Evolutionary conservation across 2,329 filamentous ascomycete genomes (phyloP), one percentile per base, ranked within the genome.

Genomic region (Pyricularia pennisetigena): DNA sequence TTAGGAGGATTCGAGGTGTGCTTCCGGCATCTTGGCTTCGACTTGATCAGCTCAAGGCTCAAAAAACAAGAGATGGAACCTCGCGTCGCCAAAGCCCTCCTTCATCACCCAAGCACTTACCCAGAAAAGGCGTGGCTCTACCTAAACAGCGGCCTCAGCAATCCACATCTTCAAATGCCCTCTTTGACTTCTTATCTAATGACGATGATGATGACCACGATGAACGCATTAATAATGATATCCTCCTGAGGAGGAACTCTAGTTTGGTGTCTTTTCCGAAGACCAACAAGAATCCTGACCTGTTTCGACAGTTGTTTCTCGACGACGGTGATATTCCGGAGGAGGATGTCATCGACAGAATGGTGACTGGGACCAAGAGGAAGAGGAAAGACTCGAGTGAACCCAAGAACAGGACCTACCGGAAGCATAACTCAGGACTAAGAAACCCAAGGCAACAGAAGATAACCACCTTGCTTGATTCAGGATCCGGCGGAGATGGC

Each of bases 11-110:
- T 65, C 82, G 82, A 67, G 87, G 87, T 26, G 87, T 90, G 8
- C 80, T 90, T 63, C 88, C 88, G 57, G 88, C 88, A n/a, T 90
- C 88, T 6, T 89, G 87, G 84, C 80, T 90, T 68, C 83, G 87
- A 61, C 75, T 90, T 28, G 86, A 89, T 72, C 82, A 85, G 69
- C 78, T 82, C 68, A 74, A 75, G 28, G 71, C 76, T 32, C 76
- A 73, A 71, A 69, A 79, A 76, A 68, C 73, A 72, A 49, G 70
- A 75, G 68, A 74, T 75, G 64, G 65, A 70, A 8, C 70, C 71
- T 24, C 75, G 72, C 64, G 76, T 74, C 61, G 72, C 71, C 70
- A 72, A 67, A 74, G 75, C 72, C 76, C 74, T 2, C 74, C 75
- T 10, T 75, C 71, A 24, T 79, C 79, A 2, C 77, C 79, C 0